Percentiles rank a stretch among this genome's conserved stretches.
phyloP scores from a whole-genome alignment of 768 basidiomycete genomes.

The Asterophora lycoperdoides region DNA sequence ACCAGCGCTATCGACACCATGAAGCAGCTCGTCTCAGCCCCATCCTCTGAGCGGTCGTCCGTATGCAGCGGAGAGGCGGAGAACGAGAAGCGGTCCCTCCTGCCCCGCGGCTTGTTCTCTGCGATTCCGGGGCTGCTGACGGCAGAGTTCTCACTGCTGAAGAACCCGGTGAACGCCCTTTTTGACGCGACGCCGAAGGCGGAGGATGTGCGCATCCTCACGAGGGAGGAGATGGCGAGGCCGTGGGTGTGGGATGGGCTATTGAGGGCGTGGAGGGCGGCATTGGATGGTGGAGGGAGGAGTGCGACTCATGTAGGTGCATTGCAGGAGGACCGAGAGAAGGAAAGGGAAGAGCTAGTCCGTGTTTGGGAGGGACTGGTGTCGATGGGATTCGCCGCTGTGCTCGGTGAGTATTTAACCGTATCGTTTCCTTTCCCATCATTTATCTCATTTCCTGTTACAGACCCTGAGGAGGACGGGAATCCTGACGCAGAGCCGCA shows the following conservation, averaged over 20 bases:
- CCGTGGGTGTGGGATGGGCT: conserved; percentile 28
- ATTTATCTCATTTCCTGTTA: background rate
- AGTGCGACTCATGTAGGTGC: background rate
- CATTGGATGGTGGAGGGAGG: conserved; percentile 4
- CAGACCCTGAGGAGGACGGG: conserved; percentile 41
- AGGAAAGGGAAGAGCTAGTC: conserved; percentile 25
- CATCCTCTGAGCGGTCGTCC: background rate
- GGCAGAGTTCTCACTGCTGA: conserved; percentile 45
- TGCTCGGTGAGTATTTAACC: conserved; percentile 37
- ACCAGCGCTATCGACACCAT: conserved; percentile 53
- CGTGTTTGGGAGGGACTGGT: conserved; percentile 57
- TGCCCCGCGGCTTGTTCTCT: conserved; percentile 53
- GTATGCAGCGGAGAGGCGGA: conserved; percentile 2
- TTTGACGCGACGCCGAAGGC: conserved; percentile 50
- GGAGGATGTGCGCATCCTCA: conserved; percentile 54
- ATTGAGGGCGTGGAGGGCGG: conserved; percentile 16
- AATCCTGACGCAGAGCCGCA: conserved; percentile 20
- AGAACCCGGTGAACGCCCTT: conserved; percentile 44
- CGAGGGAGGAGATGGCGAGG: conserved; percentile 54
- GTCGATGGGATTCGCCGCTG: conserved; percentile 39
- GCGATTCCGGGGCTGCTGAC: conserved; percentile 53
- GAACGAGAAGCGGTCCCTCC: conserved; percentile 31
- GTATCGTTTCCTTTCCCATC: background rate
- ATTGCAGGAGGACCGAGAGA: background rate
- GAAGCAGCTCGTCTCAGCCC: conserved; percentile 32